Percentiles rank a stretch among this genome's conserved stretches.
phyloP scores from a whole-genome alignment of 2,329 filamentous ascomycete species.

The Chrysosporium keratinophilum region DNA sequence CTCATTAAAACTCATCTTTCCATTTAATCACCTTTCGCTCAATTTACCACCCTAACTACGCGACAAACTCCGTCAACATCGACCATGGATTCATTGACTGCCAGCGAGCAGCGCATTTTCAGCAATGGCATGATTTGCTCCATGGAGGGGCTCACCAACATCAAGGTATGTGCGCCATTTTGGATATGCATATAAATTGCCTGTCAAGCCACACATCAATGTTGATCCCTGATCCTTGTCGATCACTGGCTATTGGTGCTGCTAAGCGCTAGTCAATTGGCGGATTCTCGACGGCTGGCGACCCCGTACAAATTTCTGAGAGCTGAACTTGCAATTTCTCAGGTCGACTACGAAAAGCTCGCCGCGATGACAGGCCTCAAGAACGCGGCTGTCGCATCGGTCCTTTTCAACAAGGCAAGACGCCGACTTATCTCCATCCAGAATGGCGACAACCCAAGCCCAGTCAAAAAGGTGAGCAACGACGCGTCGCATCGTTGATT shows the following conservation, averaged over 20 bases:
- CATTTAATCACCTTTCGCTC: neutral
- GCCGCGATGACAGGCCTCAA: conserved; percentile 30
- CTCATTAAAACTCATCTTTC: neutral
- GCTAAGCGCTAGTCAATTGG: too few species aligned
- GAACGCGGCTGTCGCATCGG: conserved; percentile 27
- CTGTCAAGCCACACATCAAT: neutral
- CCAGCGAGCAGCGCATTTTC: conserved; percentile 21
- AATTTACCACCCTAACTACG: neutral
- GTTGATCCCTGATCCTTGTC: neutral
- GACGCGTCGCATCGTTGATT: neutral
- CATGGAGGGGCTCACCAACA: conserved; percentile 13
- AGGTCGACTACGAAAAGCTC: conserved; percentile 34
- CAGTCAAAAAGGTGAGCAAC: conserved; percentile 10
- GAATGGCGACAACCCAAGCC: neutral
- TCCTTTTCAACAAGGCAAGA: conserved; percentile 29
- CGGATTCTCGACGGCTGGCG: too few species aligned
- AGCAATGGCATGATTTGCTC: conserved; percentile 15
- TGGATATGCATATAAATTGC: neutral
- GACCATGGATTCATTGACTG: conserved; percentile 17
- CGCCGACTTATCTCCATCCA: conserved; percentile 27
- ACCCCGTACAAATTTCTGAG: too few species aligned
- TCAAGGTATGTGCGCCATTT: conserved; percentile 16
- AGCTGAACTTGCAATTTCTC: neutral
- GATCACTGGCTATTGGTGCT: too few species aligned
- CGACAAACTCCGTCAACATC: neutral